A percentile compares a stretch with the other conserved stretches of the same genome.
Evolutionary conservation across 352 stramenopile genomes (phyloP).

Genomic region (Phytophthora sp.): DNA sequence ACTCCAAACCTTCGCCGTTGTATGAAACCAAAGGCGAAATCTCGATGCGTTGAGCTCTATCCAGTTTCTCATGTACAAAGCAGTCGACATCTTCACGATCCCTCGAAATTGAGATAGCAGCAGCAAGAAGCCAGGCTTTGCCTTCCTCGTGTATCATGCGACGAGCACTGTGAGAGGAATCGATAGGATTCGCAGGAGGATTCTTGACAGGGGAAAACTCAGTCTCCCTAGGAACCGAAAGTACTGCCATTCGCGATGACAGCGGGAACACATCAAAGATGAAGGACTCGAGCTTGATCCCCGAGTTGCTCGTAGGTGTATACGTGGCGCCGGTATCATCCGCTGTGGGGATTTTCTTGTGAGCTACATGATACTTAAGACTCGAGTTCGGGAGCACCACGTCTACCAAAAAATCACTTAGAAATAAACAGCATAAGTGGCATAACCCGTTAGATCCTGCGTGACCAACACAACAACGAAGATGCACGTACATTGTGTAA

Average conservation of each 20-base stretch:
- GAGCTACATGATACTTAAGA: conserved; percentile 94
- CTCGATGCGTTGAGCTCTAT: conserved; percentile 23
- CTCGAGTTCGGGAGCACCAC: no score
- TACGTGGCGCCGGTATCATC: conserved; percentile 84
- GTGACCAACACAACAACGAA: conserved; percentile 50
- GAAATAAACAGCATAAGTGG: no score
- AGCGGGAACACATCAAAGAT: conserved; percentile 99
- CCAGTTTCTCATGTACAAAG: conserved; percentile 48
- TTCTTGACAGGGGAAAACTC: conserved; percentile 94
- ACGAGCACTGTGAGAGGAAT: conserved; percentile 84
- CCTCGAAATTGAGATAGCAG: conserved; percentile 38
- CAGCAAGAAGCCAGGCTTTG: conserved; percentile 60
- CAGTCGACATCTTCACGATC: conserved; percentile 27
- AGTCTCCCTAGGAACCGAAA: conserved; percentile 88
- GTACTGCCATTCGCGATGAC: conserved; percentile 91
- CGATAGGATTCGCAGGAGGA: conserved; percentile 52
- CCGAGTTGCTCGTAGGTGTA: conserved; percentile 89
- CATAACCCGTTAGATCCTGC: no score
- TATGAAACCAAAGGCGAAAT: no score
- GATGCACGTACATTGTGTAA: conserved; percentile 44
- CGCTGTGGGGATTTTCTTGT: conserved; percentile 97
- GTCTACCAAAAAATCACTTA: no score
- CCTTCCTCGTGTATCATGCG: conserved; percentile 59
- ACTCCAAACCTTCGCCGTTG: no score
- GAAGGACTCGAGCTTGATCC: conserved; percentile 98